These are phyloP conservation scores for Paspalum vaginatum DNA, from an alignment of 176 grass and related monocot species.

Conservation along the genomic window DNA sequence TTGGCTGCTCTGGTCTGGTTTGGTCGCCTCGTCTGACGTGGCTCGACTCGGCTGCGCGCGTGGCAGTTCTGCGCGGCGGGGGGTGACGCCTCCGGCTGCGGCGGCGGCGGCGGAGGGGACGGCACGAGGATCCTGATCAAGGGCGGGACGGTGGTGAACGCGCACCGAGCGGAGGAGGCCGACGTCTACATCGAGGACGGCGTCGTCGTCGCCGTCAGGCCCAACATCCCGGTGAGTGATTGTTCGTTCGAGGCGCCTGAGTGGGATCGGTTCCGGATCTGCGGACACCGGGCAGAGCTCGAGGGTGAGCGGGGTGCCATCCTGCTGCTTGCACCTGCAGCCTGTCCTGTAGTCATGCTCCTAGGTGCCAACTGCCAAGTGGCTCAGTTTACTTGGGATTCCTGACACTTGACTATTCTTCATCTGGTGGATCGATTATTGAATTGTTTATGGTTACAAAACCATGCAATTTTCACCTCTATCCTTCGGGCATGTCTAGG, in stretches of 20 bases:
- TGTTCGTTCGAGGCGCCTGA: not conserved
- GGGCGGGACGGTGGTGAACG: slow-evolving; percentile 96
- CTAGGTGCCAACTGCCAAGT: slow-evolving; percentile 1
- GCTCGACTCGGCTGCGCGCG: not conserved
- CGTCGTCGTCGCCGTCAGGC: slow-evolving; percentile 69
- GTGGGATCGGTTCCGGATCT: slow-evolving; percentile 7
- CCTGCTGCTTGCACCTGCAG: not conserved
- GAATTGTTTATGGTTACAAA: too few species aligned
- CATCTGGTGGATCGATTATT: not conserved
- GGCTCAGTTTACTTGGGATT: not conserved
- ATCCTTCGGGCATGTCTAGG: slow-evolving; percentile 58
- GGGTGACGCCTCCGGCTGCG: slow-evolving; percentile 25
- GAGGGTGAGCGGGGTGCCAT: not conserved
- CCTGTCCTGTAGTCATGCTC: too few species aligned
- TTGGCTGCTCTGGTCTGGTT: not conserved
- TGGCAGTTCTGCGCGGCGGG: slow-evolving; percentile 60
- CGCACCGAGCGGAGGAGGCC: slow-evolving; percentile 67
- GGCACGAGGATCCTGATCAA: slow-evolving; percentile 81
- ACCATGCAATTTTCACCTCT: too few species aligned
- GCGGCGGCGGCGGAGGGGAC: slow-evolving; percentile 48
- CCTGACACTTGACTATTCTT: not conserved
- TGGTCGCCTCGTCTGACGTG: slow-evolving; percentile 19
- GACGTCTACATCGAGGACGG: slow-evolving; percentile 97
- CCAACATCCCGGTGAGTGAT: slow-evolving; percentile 72
- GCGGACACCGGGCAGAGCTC: not conserved